Conservation (phyloP, 768 basidiomycete species). For the Agrocybe pediades region DNA sequence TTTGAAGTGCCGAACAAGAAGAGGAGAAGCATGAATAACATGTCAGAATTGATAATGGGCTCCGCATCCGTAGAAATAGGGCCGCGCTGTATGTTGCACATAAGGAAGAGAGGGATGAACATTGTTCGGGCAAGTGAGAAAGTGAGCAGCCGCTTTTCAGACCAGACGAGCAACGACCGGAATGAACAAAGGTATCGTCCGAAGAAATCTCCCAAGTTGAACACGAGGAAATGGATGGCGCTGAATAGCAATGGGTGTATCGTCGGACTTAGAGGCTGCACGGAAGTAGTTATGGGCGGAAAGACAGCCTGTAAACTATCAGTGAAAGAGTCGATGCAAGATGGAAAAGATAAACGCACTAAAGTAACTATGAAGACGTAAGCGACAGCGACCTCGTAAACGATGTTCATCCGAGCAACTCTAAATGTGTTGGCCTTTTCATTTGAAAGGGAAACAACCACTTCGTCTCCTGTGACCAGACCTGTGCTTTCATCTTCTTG, state of each 20-base stretch:
- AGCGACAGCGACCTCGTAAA: constrained; percentile 72
- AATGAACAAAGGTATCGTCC: constrained; percentile 72
- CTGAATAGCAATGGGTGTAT: constrained; percentile 85
- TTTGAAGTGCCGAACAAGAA: constrained; percentile 77
- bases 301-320: constrained; percentile 72
- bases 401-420: constrained; percentile 63
- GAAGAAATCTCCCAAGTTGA: constrained; percentile 70
- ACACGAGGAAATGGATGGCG: constrained; percentile 74
- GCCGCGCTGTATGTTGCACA: constrained; percentile 78
- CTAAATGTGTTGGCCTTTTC: constrained; percentile 47
- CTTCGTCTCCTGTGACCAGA: constrained; percentile 33
- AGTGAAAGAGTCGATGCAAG: neutral
- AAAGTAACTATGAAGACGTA: constrained; percentile 81
- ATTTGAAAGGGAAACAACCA: constrained; percentile 22
- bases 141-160: constrained; percentile 57
- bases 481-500: constrained; percentile 34
- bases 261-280: constrained; percentile 62
- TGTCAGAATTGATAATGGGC: constrained; percentile 75
- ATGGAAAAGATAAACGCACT: constrained; percentile 43
- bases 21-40: constrained; percentile 73
- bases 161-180: constrained; percentile 69
- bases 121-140: constrained; percentile 72
- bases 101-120: constrained; percentile 86
- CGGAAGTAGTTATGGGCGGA: constrained; percentile 82
- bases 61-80: constrained; percentile 26